A percentile compares a stretch with the other conserved stretches of the same genome.
Evolutionary conservation across 2,329 filamentous ascomycete species (phyloP).

Genomic region (Fusarium paranaense): DNA sequence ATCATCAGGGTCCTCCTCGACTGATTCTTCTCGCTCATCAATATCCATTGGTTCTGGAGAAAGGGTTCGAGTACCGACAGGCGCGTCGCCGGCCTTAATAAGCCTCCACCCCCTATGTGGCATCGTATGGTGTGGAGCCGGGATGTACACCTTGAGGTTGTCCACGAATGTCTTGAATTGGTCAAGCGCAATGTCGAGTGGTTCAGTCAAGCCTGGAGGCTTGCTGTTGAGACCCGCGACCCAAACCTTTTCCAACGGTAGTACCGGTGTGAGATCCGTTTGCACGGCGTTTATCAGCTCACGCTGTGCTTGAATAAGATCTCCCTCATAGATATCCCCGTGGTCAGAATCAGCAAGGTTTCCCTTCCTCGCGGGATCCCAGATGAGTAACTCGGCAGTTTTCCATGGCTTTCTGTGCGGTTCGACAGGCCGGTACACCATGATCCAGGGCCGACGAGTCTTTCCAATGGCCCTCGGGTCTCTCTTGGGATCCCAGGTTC

Average conservation of each 20-base stretch:
- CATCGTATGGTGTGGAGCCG: slow-evolving; percentile 47
- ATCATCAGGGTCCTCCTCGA: slow-evolving; percentile 27
- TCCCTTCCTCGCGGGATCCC: slow-evolving; percentile 56
- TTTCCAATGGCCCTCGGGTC: slow-evolving; percentile 32
- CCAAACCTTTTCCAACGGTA: slow-evolving; percentile 59
- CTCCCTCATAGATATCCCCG: slow-evolving; percentile 41
- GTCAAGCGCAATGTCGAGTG: slow-evolving; percentile 57
- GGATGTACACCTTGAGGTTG: slow-evolving; percentile 51
- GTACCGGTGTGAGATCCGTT: slow-evolving; percentile 32
- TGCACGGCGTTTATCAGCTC: slow-evolving; percentile 55
- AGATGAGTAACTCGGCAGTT: slow-evolving; percentile 64
- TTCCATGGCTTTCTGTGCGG: slow-evolving; percentile 48
- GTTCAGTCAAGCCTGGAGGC: slow-evolving; percentile 40
- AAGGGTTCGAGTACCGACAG: neutral
- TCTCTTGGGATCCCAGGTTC: slow-evolving; percentile 48
- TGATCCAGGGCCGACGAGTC: slow-evolving; percentile 63
- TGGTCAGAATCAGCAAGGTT: slow-evolving; percentile 34
- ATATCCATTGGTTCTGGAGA: slow-evolving; percentile 34
- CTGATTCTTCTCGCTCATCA: slow-evolving; percentile 32
- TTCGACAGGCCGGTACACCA: slow-evolving; percentile 58
- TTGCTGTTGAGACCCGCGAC: slow-evolving; percentile 52
- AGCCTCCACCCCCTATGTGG: slow-evolving; percentile 52
- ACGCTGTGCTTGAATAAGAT: slow-evolving; percentile 60
- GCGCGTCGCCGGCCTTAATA: slow-evolving; percentile 38
- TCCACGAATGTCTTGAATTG: slow-evolving; percentile 50